These are phyloP conservation scores for Heterobasidion occidentale DNA, from an alignment of 1,284 basidiomycete genomes.

Conservation along the genomic window DNA sequence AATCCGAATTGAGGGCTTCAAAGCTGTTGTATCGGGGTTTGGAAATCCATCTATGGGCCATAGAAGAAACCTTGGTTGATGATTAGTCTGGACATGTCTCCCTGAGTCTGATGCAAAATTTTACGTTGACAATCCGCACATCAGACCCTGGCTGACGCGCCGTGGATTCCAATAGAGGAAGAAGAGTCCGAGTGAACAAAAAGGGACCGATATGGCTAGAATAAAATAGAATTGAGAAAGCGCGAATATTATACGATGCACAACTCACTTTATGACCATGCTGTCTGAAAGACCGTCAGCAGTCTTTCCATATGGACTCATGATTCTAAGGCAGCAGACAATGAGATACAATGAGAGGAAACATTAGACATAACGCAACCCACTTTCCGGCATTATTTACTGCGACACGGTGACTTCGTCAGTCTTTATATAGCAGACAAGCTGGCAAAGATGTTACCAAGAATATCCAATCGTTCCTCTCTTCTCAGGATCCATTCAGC, in stretches of 20 bases:
- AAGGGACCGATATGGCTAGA: conserved; percentile 9
- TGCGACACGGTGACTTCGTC: not conserved
- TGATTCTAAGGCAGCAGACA: not conserved
- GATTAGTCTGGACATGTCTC: not conserved
- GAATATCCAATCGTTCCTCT: conserved; percentile 45
- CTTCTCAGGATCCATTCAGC: conserved; percentile 36
- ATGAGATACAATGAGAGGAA: not conserved
- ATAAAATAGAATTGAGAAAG: not conserved
- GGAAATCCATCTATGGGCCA: conserved; percentile 10
- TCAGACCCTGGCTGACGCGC: conserved; percentile 3
- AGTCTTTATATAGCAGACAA: not conserved
- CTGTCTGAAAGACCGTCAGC: not conserved
- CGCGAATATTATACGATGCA: not conserved
- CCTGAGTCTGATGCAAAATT: not conserved
- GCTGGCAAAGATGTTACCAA: conserved; percentile 19
- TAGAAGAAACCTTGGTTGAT: conserved; percentile 6
- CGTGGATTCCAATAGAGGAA: conserved; percentile 11
- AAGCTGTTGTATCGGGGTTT: conserved; percentile 9
- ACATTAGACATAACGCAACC: not conserved
- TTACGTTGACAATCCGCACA: conserved; percentile 11
- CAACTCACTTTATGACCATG: not conserved
- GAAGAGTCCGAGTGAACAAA: conserved; percentile 10
- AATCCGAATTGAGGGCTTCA: conserved; percentile 11
- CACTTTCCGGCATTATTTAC: not conserved
- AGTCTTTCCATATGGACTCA: not conserved